Base-by-base conservation (phyloP, 495 filamentous ascomycete genomes). In the Trichoderma asperelloides region DNA sequence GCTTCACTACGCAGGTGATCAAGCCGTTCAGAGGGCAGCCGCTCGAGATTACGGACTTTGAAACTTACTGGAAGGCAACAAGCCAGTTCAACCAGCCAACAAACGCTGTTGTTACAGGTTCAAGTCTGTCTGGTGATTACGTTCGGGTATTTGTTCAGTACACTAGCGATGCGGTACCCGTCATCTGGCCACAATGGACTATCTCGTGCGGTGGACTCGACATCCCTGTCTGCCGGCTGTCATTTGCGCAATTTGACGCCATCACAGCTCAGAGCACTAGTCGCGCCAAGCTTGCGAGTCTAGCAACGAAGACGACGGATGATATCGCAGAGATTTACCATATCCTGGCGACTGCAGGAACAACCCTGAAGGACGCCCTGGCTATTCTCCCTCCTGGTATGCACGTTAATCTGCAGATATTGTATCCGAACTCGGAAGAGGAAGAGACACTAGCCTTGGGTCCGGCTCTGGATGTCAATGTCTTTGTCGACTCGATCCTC, bases 41-140 rank as follows among this genome's bases (percentile, higher is more conserved):
- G 2, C 79, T 98, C 45, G 96, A 98, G 74, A 97, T 98, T 65
- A 96, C 94, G 1, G 91, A 97, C 70, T 98, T 98, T 74, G 95
- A 96, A 66, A 98, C 95, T 3, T 98, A 98, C 77, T 98, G 95
- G 95, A 98, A 97, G 78, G 94, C 93, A 1, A 98, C 96, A 5
- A 96, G 91, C 72, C 91, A 96, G 68, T 79, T 93, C 55, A 91
- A 96, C 72, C 85, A 87, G 18, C 89, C 91, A 65, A 89, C 91
- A 55, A 93, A 82, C 73, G 89, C 90, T 51, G 85, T 97, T 39
- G 91, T 98, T 33, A 98, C 95, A 2, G 95, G 95, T 8, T 98
- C 96, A 33, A 97, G 94, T 77, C 76, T 98, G 68, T 91, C 91
- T 30, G 95, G 95, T 45, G 91, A 97, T 68, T 96, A 97, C 78